Conservation (phyloP, 176 grass and related monocot genomes). For the Hsuehochloa calcarea region DNA sequence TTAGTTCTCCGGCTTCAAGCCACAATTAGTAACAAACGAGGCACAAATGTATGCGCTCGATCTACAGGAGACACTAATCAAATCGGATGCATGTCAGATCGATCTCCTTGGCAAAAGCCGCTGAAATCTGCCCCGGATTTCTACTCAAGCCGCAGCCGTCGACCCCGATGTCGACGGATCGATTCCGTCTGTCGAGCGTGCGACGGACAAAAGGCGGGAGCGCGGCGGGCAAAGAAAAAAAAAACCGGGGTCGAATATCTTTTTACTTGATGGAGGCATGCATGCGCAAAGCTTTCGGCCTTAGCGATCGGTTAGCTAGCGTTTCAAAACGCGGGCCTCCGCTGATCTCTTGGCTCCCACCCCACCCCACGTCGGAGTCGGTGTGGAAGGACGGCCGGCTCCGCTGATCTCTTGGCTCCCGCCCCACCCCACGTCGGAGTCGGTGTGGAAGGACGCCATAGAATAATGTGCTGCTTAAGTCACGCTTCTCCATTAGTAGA, state of each 20-base stretch:
- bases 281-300: not conserved
- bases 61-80: no score
- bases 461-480: constrained; percentile 10
- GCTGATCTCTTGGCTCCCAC: not conserved
- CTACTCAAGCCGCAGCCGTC: not conserved
- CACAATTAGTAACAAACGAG: not conserved
- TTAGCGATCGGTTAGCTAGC: not conserved
- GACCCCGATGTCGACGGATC: not conserved
- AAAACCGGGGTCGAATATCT: not conserved
- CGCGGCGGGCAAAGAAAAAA: not conserved
- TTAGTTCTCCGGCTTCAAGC: no score
- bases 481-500: constrained; percentile 22
- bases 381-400: constrained; percentile 18
- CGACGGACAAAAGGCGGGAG: not conserved
- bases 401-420: not conserved
- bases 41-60: not conserved
- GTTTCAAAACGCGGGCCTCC: not conserved
- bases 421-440: constrained; percentile 34
- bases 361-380: constrained; percentile 31
- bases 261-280: not conserved
- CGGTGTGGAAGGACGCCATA: constrained; percentile 11
- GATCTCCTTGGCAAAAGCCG: not conserved
- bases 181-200: constrained; percentile 31
- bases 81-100: not conserved
- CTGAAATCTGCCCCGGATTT: not conserved